phyloP scores from a whole-genome alignment of 495 filamentous ascomycete genomes.

The Hypoxylon rickii region DNA sequence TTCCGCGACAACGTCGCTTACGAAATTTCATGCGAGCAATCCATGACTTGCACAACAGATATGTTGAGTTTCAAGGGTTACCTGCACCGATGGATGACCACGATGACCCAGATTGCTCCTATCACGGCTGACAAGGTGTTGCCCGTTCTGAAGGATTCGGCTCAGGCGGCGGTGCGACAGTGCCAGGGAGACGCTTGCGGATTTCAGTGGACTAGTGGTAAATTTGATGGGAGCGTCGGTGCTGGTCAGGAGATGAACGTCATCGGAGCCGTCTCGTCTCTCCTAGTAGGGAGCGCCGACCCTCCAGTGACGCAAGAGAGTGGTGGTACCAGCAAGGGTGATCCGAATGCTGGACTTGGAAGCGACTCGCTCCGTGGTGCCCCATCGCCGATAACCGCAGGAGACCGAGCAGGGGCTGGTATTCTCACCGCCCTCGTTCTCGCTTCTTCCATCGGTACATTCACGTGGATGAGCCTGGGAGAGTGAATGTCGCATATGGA shows the following conservation, averaged over 20 bases:
- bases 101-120: constrained; percentile 71
- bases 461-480: constrained; percentile 41
- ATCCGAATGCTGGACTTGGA: constrained; percentile 61
- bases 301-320: constrained; percentile 54
- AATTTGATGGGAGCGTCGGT: constrained; percentile 55
- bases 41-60: constrained; percentile 68
- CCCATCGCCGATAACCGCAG: constrained; percentile 48
- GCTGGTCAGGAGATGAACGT: constrained; percentile 64
- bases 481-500: constrained; percentile 3
- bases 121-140: constrained; percentile 63
- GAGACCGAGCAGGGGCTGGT: constrained; percentile 61
- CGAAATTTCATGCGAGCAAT: constrained; percentile 72
- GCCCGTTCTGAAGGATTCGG: constrained; percentile 63
- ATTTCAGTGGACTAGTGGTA: constrained; percentile 66
- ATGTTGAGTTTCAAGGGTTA: constrained; percentile 83
- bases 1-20: constrained; percentile 61
- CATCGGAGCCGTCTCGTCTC: constrained; percentile 51
- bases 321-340: constrained; percentile 64
- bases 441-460: constrained; percentile 24
- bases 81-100: constrained; percentile 76
- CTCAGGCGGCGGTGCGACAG: constrained; percentile 65
- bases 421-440: constrained; percentile 56
- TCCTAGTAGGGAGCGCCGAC: constrained; percentile 47
- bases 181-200: constrained; percentile 69
- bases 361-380: constrained; percentile 27